Base-by-base conservation (phyloP, 2,329 filamentous ascomycete species). In the Ascochyta rabiei region DNA sequence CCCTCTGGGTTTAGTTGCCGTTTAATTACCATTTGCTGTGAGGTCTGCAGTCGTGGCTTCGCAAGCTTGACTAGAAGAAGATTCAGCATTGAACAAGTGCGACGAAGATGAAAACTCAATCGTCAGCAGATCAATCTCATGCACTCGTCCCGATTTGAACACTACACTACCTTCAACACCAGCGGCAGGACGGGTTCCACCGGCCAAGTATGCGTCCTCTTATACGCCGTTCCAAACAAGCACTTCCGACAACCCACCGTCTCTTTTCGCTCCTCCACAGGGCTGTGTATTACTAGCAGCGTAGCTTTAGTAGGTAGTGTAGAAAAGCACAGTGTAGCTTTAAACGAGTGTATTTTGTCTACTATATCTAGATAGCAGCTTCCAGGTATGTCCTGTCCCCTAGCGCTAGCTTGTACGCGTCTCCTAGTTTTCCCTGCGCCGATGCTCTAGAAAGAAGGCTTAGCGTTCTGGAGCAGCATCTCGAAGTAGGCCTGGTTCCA, bases 401-500 rank as follows among this genome's bases (percentile, higher is more conserved):
- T n/a, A n/a, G n/a, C n/a, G n/a, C n/a, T n/a, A n/a, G n/a, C n/a
- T n/a, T n/a, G n/a, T n/a, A n/a, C n/a, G n/a, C n/a, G n/a, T n/a
- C n/a, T n/a, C n/a, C n/a, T n/a, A n/a, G n/a, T n/a, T n/a, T 13
- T 10, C 9, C 9, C 13, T 30, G 5, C 31, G n/a, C n/a, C n/a
- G n/a, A n/a, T 28, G 12, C 28, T 7, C 31, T 34, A 74, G 31
- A 75, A 68, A 60, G 70, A 47, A 0, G 77, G 70, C 57, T 74
- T 72, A 33, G 71, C 75, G 56, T 78, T 76, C 69, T 68, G 67
- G 7, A 75, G 50, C 37, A 75, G 50, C 59, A 57, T 63, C 63
- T 75, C 61, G 48, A 76, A 75, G 69, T 79, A 76, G 7, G 76
- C 79, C 72, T 82, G 76, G 73, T 88, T 87, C 87, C 87, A 91